Evolutionary conservation across 2,329 filamentous ascomycete species (phyloP).

Genomic region (Alternaria alternata): DNA sequence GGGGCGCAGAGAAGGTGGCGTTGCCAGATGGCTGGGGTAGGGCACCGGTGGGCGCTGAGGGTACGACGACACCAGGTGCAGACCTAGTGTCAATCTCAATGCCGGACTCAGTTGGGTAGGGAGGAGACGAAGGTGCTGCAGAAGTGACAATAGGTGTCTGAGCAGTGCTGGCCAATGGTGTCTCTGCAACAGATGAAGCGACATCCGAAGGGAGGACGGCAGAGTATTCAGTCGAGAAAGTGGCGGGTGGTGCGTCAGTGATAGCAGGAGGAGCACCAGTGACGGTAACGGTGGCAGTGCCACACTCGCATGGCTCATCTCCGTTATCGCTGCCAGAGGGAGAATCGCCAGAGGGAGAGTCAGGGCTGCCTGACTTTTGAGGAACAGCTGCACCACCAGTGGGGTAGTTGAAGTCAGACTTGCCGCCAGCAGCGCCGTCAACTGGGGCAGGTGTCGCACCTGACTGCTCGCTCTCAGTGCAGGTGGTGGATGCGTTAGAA

Average conservation of each 20-base stretch:
- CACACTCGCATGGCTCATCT: conserved; percentile 36
- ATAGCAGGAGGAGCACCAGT: conserved; percentile 37
- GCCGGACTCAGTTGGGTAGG: conserved; percentile 32
- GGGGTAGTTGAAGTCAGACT: background rate
- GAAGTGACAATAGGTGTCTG: background rate
- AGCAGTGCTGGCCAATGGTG: background rate
- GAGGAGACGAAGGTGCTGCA: conserved; percentile 11
- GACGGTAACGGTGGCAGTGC: conserved; percentile 39
- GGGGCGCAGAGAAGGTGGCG: conserved; percentile 28
- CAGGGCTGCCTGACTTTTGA: conserved; percentile 14
- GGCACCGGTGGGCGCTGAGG: conserved; percentile 32
- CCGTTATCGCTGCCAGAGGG: conserved; percentile 5
- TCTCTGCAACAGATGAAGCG: conserved; percentile 9
- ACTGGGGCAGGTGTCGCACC: conserved; percentile 6
- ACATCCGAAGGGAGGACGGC: conserved; percentile 23
- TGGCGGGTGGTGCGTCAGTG: conserved; percentile 22
- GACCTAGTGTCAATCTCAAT: conserved; percentile 41
- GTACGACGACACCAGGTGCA: conserved; percentile 31
- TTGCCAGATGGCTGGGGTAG: conserved; percentile 30
- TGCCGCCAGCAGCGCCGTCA: background rate
- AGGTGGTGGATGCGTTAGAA: conserved; percentile 13
- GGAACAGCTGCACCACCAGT: conserved; percentile 9
- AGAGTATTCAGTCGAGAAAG: conserved; percentile 22
- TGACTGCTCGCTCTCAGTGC: conserved; percentile 19
- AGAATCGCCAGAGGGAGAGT: conserved; percentile 12